phyloP scores from a whole-genome alignment of 768 basidiomycete genomes.

The Suillus plorans region DNA sequence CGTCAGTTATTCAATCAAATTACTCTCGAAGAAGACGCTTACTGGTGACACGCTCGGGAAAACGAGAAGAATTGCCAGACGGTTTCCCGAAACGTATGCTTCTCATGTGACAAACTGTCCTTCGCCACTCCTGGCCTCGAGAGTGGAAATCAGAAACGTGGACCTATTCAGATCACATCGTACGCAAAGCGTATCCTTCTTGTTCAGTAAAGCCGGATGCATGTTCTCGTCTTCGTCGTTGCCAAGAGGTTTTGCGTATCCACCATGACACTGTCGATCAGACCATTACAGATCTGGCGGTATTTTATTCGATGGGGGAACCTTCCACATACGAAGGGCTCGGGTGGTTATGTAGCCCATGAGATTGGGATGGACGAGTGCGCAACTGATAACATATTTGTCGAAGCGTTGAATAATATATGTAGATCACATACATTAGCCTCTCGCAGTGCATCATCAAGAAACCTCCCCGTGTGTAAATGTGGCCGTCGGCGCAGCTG shows the following conservation, averaged over 20 bases:
- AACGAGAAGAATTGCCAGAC: too few relatives aligned
- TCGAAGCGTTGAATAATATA: background rate
- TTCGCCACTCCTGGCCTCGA: constrained; percentile 27
- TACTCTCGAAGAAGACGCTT: constrained; percentile 32
- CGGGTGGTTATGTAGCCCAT: too few relatives aligned
- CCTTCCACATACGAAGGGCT: too few relatives aligned
- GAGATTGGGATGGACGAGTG: too few relatives aligned
- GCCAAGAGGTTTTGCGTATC: constrained; percentile 59
- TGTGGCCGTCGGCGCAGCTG: too few relatives aligned
- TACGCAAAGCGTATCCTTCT: constrained; percentile 28
- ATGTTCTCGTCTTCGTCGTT: constrained; percentile 28
- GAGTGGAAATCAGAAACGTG: constrained; percentile 19
- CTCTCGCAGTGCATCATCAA: too few relatives aligned
- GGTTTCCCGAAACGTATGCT: constrained; percentile 8
- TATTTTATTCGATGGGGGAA: too few relatives aligned
- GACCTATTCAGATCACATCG: constrained; percentile 19
- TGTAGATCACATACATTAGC: background rate
- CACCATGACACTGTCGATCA: constrained; percentile 87
- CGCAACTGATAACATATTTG: background rate
- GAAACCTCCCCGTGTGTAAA: too few relatives aligned
- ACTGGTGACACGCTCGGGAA: too few relatives aligned
- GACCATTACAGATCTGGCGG: constrained; percentile 27
- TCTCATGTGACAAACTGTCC: constrained; percentile 12
- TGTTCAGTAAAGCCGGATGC: constrained; percentile 38
- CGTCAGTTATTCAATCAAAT: constrained; percentile 48